phyloP scores from a whole-genome alignment of 768 basidiomycete species.

The Lanmaoa pseudosensibilis region DNA sequence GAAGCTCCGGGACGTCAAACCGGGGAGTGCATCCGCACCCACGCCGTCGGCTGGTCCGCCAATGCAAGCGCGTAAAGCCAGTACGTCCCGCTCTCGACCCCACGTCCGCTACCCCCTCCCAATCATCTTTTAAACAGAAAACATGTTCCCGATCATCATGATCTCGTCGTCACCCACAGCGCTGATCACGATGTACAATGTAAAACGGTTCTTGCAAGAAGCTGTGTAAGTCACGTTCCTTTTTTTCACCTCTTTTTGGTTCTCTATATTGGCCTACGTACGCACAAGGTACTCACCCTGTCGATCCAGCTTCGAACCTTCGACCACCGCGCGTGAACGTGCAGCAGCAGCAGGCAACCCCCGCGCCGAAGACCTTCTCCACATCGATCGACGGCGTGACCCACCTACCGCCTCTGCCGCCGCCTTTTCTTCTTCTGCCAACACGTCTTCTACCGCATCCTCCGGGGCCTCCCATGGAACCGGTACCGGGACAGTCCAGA shows the following conservation, averaged over 20 bases:
- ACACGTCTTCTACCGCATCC: not conserved
- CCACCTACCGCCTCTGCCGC: conserved; percentile 28
- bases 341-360: conserved; percentile 69
- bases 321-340: conserved; percentile 70
- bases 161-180: conserved; percentile 93
- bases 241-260: too few species aligned
- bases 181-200: conserved; percentile 97
- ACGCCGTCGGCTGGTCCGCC: conserved; percentile 36
- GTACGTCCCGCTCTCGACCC: conserved; percentile 39
- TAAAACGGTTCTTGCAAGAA: conserved; percentile 91
- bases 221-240: conserved; percentile 52
- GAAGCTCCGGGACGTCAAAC: conserved; percentile 66
- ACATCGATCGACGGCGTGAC: conserved; percentile 85
- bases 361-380: conserved; percentile 78
- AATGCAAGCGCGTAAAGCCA: conserved; percentile 65
- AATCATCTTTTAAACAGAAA: conserved; percentile 41
- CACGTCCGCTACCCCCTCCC: not conserved
- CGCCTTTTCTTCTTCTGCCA: conserved; percentile 16
- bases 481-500: conserved; percentile 37
- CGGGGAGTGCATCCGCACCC: conserved; percentile 44
- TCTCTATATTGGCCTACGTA: not conserved
- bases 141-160: conserved; percentile 92
- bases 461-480: conserved; percentile 26
- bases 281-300: not conserved
- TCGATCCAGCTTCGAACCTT: conserved; percentile 62